phyloP scores from a whole-genome alignment of 257 asterid species.

The Ilex aquifolium region DNA sequence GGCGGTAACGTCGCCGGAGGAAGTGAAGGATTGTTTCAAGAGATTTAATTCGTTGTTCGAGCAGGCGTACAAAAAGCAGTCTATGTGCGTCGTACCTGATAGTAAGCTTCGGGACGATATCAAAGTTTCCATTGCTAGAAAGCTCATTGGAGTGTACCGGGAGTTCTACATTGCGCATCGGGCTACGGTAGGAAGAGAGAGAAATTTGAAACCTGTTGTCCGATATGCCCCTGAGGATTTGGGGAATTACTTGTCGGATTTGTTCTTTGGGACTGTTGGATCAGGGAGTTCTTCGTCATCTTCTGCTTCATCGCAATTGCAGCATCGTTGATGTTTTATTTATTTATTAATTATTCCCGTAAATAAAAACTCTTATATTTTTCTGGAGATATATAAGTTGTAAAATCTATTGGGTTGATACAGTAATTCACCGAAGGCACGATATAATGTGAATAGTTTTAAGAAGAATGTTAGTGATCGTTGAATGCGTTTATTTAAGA shows the following conservation, averaged over 20 bases:
- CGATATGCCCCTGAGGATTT: slow-evolving; percentile 73
- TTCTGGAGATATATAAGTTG: too few species aligned
- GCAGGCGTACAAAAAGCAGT: slow-evolving; percentile 57
- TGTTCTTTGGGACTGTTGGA: slow-evolving; percentile 39
- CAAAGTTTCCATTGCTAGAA: slow-evolving; percentile 42
- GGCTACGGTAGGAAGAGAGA: slow-evolving; percentile 24
- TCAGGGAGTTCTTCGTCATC: slow-evolving; percentile 38
- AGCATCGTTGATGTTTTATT: neutral
- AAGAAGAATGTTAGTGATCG: too few species aligned
- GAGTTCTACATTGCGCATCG: slow-evolving; percentile 44
- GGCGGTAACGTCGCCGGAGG: slow-evolving; percentile 23
- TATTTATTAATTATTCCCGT: too few species aligned
- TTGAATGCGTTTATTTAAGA: too few species aligned
- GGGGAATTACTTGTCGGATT: slow-evolving; percentile 48
- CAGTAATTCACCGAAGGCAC: too few species aligned
- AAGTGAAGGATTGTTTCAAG: slow-evolving; percentile 50
- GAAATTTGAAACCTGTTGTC: slow-evolving; percentile 34
- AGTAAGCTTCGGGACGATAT: slow-evolving; percentile 53
- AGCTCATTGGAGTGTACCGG: slow-evolving; percentile 40
- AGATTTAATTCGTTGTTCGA: slow-evolving; percentile 56
- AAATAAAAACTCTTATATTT: too few species aligned
- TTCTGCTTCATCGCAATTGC: slow-evolving; percentile 28
- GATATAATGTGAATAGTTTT: too few species aligned
- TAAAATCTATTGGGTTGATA: too few species aligned
- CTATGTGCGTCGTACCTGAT: slow-evolving; percentile 49